Percentiles rank a stretch among this genome's conserved stretches.
Evolutionary conservation across 768 basidiomycete species (phyloP).

Genomic region (Hypholoma fasciculare): DNA sequence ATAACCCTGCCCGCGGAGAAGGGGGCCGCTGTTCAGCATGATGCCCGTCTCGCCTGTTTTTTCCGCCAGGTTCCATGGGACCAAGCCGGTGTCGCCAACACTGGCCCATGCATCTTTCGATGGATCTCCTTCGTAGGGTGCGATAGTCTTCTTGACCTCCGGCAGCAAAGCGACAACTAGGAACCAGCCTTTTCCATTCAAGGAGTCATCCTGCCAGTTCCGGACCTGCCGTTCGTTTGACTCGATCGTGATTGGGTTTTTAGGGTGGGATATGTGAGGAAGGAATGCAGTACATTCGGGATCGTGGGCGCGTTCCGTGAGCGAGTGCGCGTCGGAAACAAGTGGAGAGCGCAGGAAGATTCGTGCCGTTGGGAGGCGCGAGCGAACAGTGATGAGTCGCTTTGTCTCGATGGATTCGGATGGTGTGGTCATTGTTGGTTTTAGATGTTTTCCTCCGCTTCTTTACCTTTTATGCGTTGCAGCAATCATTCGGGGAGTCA

Average conservation of each 20-base stretch:
- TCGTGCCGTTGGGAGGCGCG: slow-evolving; percentile 13
- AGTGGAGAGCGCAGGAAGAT: slow-evolving; percentile 19
- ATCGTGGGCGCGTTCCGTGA: slow-evolving; percentile 19
- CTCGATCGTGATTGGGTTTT: slow-evolving; percentile 16
- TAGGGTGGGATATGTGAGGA: slow-evolving; percentile 10
- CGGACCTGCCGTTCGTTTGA: slow-evolving; percentile 15
- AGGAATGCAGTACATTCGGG: slow-evolving; percentile 15
- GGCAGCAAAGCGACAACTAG: slow-evolving; percentile 14
- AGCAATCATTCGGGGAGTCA: too few relatives aligned
- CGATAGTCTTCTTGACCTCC: slow-evolving; percentile 2
- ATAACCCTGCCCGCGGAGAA: slow-evolving; percentile 18
- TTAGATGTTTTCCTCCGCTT: too few relatives aligned
- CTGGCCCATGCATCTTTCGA: slow-evolving; percentile 7
- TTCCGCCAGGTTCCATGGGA: slow-evolving; percentile 8
- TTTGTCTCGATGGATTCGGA: not conserved
- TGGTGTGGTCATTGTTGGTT: too few relatives aligned
- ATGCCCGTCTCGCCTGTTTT: slow-evolving; percentile 20
- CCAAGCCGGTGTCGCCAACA: slow-evolving; percentile 18
- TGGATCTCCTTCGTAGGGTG: not conserved
- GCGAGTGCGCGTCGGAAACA: slow-evolving; percentile 14
- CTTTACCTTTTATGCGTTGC: too few relatives aligned
- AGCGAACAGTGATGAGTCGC: slow-evolving; percentile 13
- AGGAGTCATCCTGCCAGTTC: slow-evolving; percentile 15
- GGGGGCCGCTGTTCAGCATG: slow-evolving; percentile 20
- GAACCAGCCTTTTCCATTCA: slow-evolving; percentile 10